A percentile compares a stretch with the other conserved stretches of the same genome.
phyloP scores from a whole-genome alignment of 345 rosid genomes.

The Lepidium didymum region DNA sequence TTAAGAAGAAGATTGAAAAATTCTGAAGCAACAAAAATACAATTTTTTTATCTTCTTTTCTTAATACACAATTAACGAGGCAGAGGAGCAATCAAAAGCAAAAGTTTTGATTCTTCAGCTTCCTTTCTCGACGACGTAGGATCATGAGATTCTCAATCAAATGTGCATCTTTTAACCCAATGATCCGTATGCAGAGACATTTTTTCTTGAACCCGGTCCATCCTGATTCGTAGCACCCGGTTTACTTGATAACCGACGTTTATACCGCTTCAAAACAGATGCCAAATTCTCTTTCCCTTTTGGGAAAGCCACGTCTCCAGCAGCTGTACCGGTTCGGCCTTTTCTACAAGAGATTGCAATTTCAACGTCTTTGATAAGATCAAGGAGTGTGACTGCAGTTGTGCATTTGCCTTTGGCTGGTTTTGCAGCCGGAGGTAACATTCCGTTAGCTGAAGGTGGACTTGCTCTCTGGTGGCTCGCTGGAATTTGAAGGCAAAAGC shows the following conservation, averaged over 20 bases:
- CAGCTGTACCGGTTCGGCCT: slow-evolving; percentile 89
- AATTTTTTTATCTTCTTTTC: not conserved
- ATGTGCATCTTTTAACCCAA: slow-evolving; percentile 8
- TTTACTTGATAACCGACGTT: slow-evolving; percentile 67
- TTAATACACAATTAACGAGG: slow-evolving; percentile 30
- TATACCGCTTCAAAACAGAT: slow-evolving; percentile 96
- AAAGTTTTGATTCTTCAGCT: slow-evolving; percentile 12
- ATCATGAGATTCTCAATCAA: not conserved
- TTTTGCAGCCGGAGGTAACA: slow-evolving; percentile 66
- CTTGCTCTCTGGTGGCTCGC: slow-evolving; percentile 44
- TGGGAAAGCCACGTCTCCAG: slow-evolving; percentile 96
- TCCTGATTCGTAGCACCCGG: slow-evolving; percentile 31
- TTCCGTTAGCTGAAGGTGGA: slow-evolving; percentile 59
- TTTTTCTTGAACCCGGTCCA: slow-evolving; percentile 41
- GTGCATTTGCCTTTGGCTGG: slow-evolving; percentile 81
- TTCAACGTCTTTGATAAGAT: slow-evolving; percentile 83
- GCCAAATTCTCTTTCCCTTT: slow-evolving; percentile 92
- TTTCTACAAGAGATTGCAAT: slow-evolving; percentile 79
- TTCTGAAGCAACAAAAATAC: slow-evolving; percentile 27
- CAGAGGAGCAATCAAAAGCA: slow-evolving; percentile 23
- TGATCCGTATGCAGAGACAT: slow-evolving; percentile 18
- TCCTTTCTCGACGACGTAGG: slow-evolving; percentile 16
- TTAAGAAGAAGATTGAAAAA: slow-evolving; percentile 1
- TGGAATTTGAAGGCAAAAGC: slow-evolving; percentile 81
- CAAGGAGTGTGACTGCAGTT: slow-evolving; percentile 55